phyloP scores from a whole-genome alignment of 2,329 filamentous ascomycete genomes.

The Arthroderma uncinatum region DNA sequence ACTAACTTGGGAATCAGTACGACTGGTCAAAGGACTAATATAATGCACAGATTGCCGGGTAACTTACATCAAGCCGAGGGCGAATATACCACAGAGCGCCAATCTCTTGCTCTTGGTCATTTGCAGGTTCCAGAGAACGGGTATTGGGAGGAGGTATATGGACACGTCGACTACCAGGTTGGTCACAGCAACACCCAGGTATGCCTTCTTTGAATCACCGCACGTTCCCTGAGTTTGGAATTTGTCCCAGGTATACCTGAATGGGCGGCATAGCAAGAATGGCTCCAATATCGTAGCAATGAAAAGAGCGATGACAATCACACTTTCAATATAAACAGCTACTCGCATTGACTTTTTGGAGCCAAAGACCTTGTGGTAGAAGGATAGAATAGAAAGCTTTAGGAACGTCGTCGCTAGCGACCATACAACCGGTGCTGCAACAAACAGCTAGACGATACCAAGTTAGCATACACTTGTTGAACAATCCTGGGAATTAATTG shows the following conservation, averaged over 20 bases:
- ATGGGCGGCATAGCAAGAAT: conserved; percentile 1
- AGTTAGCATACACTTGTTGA: background rate
- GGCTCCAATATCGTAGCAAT: background rate
- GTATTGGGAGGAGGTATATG: conserved; percentile 3
- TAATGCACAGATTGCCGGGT: background rate
- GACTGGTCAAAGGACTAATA: background rate
- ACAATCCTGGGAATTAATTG: background rate
- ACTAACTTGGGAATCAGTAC: background rate
- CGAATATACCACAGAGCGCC: conserved; percentile 3
- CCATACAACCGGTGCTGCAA: conserved; percentile 32
- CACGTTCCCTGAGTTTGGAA: background rate
- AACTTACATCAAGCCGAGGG: conserved; percentile 3
- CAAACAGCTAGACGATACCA: conserved; percentile 23
- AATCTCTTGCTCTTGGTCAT: background rate
- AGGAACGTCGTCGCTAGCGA: conserved; percentile 27
- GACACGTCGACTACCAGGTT: conserved; percentile 1
- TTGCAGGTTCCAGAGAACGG: conserved; percentile 1
- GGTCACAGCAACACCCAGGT: background rate
- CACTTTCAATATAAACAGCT: conserved; percentile 21
- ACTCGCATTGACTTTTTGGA: conserved; percentile 16
- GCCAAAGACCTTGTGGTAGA: conserved; percentile 34
- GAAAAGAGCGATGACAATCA: conserved; percentile 2
- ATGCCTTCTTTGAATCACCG: background rate
- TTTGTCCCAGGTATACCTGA: conserved; percentile 3
- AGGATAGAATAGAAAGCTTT: conserved; percentile 34